Percentiles rank a stretch among this genome's conserved stretches.
Evolutionary conservation across 192 early-diverging fungal species (phyloP).

Genomic region (Backusella australiensis): DNA sequence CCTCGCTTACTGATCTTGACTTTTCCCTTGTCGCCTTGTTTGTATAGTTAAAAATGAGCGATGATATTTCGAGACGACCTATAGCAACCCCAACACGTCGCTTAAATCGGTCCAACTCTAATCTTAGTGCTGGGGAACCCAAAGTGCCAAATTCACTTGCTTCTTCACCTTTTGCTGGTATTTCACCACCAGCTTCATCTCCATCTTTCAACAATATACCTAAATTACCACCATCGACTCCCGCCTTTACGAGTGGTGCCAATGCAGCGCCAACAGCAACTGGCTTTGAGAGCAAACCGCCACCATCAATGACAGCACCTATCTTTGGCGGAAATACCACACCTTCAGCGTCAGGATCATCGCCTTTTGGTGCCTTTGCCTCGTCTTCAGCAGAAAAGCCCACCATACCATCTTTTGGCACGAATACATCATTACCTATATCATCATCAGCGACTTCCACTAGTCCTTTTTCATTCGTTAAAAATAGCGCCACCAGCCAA

Average conservation of each 20-base stretch:
- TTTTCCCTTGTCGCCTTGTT: neutral
- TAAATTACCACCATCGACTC: neutral
- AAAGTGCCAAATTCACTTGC: neutral
- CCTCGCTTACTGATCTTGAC: neutral
- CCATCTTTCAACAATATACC: neutral
- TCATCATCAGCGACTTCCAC: neutral
- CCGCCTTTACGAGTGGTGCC: too few species aligned
- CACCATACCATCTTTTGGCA: neutral
- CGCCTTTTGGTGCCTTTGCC: neutral
- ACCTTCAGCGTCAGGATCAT: neutral
- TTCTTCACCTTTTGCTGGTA: neutral
- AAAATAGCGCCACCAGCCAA: neutral
- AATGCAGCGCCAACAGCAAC: too few species aligned
- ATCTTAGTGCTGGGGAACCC: neutral
- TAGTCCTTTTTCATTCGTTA: neutral
- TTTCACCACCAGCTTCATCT: neutral
- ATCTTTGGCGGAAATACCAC: neutral
- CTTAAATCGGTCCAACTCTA: neutral
- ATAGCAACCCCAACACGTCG: neutral
- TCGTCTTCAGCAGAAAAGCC: neutral
- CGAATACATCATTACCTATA: neutral
- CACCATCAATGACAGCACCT: neutral
- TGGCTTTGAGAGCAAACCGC: neutral
- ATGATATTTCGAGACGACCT: neutral
- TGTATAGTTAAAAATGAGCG: neutral